Percentiles rank a stretch among this genome's conserved stretches.
phyloP scores from a whole-genome alignment of 768 basidiomycete species.

The Suillus alpinus region DNA sequence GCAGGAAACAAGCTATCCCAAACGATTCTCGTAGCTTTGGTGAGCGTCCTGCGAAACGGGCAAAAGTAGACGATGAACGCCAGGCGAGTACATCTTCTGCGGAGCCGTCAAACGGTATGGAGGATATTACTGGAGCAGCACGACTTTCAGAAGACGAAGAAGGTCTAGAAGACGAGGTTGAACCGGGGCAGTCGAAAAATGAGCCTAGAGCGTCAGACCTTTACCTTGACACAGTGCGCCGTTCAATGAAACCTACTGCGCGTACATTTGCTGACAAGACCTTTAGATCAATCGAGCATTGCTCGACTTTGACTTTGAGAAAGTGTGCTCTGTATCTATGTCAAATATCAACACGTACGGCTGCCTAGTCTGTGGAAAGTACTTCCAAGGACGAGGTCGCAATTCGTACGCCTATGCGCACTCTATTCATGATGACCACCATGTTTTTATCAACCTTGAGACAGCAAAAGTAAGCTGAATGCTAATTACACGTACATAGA shows the following conservation, averaged over 20 bases:
- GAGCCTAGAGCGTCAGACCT: conserved; percentile 68
- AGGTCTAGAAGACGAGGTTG: conserved; percentile 26
- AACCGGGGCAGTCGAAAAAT: conserved; percentile 18
- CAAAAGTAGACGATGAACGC: conserved; percentile 18
- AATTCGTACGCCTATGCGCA: conserved; percentile 95
- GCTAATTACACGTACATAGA: background rate
- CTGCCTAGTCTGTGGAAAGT: conserved; percentile 97
- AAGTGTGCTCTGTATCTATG: conserved; percentile 94
- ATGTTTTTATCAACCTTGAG: conserved; percentile 95
- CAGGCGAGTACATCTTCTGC: conserved; percentile 1
- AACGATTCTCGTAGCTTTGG: background rate
- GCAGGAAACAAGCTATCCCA: background rate
- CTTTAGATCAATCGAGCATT: conserved; percentile 84
- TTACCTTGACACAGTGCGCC: conserved; percentile 88
- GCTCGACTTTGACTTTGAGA: conserved; percentile 99
- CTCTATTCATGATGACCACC: conserved; percentile 96
- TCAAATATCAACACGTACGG: conserved; percentile 98
- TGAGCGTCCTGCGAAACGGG: conserved; percentile 31
- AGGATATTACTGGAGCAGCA: conserved; percentile 6
- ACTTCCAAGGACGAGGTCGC: conserved; percentile 95
- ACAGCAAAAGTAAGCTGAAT: conserved; percentile 71
- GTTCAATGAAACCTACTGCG: conserved; percentile 9
- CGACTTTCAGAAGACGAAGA: conserved; percentile 22
- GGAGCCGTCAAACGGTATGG: conserved; percentile 12
- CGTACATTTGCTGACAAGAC: conserved; percentile 2